Conservation (phyloP, 305 asterid species). For the Rubia occidens region DNA sequence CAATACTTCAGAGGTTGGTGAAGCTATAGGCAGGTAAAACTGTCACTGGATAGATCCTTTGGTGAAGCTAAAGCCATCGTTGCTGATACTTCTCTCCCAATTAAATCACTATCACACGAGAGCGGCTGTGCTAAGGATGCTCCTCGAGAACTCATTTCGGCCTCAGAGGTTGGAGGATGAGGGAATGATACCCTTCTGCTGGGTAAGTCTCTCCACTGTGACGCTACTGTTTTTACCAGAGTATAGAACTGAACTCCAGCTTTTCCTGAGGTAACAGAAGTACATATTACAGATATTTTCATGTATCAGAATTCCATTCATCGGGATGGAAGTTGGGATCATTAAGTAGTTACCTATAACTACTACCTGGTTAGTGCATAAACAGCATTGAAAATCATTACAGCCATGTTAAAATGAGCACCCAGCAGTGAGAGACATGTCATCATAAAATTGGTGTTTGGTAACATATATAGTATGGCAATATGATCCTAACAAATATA, state of each 20-base stretch:
- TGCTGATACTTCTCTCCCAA: slow-evolving; percentile 20
- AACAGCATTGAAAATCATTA: background rate
- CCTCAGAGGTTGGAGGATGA: slow-evolving; percentile 26
- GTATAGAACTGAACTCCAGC: slow-evolving; percentile 35
- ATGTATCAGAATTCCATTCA: background rate
- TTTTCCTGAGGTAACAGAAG: slow-evolving; percentile 24
- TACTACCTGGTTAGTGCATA: background rate
- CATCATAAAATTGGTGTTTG: background rate
- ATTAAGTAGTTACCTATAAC: background rate
- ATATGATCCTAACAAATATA: background rate
- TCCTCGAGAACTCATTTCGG: slow-evolving; percentile 22
- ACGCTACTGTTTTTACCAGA: slow-evolving; percentile 28
- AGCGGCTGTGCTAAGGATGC: slow-evolving; percentile 12
- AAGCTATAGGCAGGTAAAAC: slow-evolving; percentile 18
- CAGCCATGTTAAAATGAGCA: background rate
- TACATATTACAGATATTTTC: background rate
- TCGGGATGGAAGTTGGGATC: background rate
- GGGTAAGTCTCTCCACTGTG: slow-evolving; percentile 35
- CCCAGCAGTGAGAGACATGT: background rate
- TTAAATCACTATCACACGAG: slow-evolving; percentile 20
- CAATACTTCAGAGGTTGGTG: slow-evolving; percentile 19
- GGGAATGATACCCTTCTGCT: slow-evolving; percentile 22
- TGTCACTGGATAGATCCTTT: slow-evolving; percentile 15
- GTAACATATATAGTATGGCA: background rate
- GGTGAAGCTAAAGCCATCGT: slow-evolving; percentile 18